Base-by-base conservation (phyloP, 2,329 filamentous ascomycete species). In the Arachnomyces sp. region DNA sequence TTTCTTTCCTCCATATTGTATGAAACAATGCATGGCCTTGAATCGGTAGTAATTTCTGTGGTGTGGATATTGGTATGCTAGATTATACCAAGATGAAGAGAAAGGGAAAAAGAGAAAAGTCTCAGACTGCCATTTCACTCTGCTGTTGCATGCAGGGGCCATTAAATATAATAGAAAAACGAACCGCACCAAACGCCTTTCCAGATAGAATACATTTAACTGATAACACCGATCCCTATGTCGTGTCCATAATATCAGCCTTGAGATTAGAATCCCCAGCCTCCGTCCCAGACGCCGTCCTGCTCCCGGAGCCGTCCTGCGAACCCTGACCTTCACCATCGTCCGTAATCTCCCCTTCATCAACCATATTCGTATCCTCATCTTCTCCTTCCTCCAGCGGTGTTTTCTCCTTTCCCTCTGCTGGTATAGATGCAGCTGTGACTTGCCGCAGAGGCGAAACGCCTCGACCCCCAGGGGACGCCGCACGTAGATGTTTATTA, bases 311-410 rank as follows among this genome's bases (percentile, higher is more conserved):
- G 21, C 9, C 21, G 17, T 46, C 50, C 12, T 51, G 48, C 29
- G 60, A 54, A 3, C 52, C 50, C 28, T n/a, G n/a, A n/a, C 56
- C 55, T 42, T 63, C 64, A 25, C 21, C 21, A 17, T 59, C 56
- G 12, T 43, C 56, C 6, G 53, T 56, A 14, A 68, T 63, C 28
- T 66, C 59, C 31, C 65, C 64, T 17, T 68, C 66, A 43, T 78
- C 78, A 7, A 69, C 68, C 74, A 82, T 82, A 30, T 74, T 72
- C 74, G 82, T 82, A 30, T 74, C 72, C 15, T 74, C 66, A 52
- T 83, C 79, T 42, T 78, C 77, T 2, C 62, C 65, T 31, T 72
- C 65, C 9, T 58, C n/a, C n/a, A n/a, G 54, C 3, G 54, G 56
- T 28, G 31, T 31, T 37, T 45, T 55, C 44, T 53, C 67, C 51